phyloP scores from a whole-genome alignment of 2,329 filamentous ascomycete species.

The Apiospora hydei region DNA sequence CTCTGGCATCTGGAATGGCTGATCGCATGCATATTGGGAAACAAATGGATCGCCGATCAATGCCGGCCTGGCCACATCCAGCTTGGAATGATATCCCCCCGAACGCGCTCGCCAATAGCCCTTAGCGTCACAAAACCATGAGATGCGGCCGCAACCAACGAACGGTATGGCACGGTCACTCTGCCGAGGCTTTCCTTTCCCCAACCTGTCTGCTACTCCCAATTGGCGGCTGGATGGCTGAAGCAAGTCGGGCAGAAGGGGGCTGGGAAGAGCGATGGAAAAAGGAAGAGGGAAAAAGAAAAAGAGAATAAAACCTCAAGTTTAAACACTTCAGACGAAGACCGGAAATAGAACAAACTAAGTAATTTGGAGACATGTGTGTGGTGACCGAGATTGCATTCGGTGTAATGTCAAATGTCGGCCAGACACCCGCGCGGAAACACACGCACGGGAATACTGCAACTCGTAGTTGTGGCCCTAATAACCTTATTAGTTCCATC shows the following conservation, averaged over 20 bases:
- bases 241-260: background rate
- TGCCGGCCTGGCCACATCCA: constrained; percentile 17
- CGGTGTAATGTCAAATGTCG: background rate
- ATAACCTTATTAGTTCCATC: background rate
- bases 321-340: background rate
- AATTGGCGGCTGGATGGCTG: background rate
- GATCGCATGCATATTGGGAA: constrained; percentile 23
- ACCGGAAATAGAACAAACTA: background rate
- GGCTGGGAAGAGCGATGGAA: background rate
- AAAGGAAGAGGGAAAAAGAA: background rate
- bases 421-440: no score
- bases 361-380: background rate
- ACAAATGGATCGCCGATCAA: constrained; percentile 21
- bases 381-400: background rate
- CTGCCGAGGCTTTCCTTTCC: background rate
- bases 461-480: background rate
- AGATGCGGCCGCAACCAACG: background rate
- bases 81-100: background rate
- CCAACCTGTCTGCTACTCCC: background rate
- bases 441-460: constrained; percentile 3
- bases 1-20: constrained; percentile 3
- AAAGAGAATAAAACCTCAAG: background rate
- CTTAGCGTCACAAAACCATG: background rate
- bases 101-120: background rate
- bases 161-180: background rate